Base-by-base conservation (phyloP, 768 basidiomycete species). In the Kwoniella pini region DNA sequence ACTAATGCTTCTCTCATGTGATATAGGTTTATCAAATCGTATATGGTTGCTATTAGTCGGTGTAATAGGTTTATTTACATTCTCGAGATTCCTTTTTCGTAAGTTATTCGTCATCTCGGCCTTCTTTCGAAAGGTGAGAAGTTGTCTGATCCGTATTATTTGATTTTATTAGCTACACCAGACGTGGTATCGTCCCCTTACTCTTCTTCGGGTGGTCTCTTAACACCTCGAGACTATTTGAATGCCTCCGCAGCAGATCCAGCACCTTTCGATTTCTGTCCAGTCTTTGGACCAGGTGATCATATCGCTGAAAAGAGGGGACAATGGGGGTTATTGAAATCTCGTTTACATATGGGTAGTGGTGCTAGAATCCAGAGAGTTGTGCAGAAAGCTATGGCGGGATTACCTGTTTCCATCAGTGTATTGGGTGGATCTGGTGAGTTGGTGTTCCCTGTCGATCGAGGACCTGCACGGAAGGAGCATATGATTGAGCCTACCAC, bases 261-360 rank as follows among this genome's bases (percentile, higher is more conserved):
- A 28, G 74, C 79, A 55, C 95, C 95, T 0, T 99, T 99, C 77
- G 81, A 82, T 1, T 99, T 98, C 78, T 99, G 95, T 76, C 95
- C 95, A 0, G 83, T 85, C 1, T 90, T 89, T 74, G 90, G 91
- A 2, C 87, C 88, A 1, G 85, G 85, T 1, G 95, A 98, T 77
- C 82, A 82, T 43, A 81, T 97, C 38, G 90, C 86, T 0, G 79
- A 81, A 44, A 88, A 88, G 78, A 92, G 96, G 74, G 90, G 93
- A 17, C 82, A 87, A 4, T 81, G 87, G 63, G 80, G 84, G 2
- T 83, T 97, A 17, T 82, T 89, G 17, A 87, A 88, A 79, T 90
- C 85, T 60, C 81, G 89, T 51, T 74, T 89, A 59, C 87, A 95
- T 76, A 73, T 85, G 0, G 93, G 93, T 0, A 91, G 87, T 59